These are phyloP conservation scores for Hippophae rhamnoides DNA, from an alignment of 306 rosid genomes.

Conservation along the genomic window DNA sequence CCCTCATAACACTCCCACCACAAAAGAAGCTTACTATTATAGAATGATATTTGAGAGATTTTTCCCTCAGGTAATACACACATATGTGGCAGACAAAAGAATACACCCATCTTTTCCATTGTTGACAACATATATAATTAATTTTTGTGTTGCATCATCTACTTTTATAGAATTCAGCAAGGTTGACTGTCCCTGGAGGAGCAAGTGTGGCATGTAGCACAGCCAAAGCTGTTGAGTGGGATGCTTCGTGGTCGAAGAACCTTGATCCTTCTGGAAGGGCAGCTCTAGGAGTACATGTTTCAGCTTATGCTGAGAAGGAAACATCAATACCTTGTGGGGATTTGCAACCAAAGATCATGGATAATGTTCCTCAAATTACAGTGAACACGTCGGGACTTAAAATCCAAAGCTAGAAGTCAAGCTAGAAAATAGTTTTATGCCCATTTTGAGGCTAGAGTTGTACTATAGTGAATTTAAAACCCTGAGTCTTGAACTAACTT, in stretches of 20 bases:
- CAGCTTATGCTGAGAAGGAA: slow-evolving; percentile 49
- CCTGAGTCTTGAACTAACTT: not conserved
- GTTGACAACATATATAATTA: not conserved
- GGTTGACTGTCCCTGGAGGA: slow-evolving; percentile 88
- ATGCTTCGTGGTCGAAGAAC: slow-evolving; percentile 73
- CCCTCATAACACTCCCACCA: slow-evolving; percentile 83
- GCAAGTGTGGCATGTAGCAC: slow-evolving; percentile 95
- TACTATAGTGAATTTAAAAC: not conserved
- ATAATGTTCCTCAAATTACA: slow-evolving; percentile 38
- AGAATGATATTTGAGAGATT: slow-evolving; percentile 91
- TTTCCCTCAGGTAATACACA: slow-evolving; percentile 70
- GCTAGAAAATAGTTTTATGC: not conserved
- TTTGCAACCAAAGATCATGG: slow-evolving; percentile 47
- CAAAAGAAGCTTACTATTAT: slow-evolving; percentile 89
- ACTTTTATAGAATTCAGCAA: slow-evolving; percentile 66
- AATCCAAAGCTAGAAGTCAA: slow-evolving; percentile 43
- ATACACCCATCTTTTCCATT: too few relatives aligned
- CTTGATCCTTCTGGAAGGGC: slow-evolving; percentile 99
- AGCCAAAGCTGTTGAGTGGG: slow-evolving; percentile 91
- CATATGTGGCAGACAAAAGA: not conserved
- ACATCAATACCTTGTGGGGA: not conserved
- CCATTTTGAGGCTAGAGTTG: slow-evolving; percentile 19
- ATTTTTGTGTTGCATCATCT: not conserved
- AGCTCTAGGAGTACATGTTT: slow-evolving; percentile 69
- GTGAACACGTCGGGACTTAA: slow-evolving; percentile 42